These are phyloP conservation scores for Camelina neglecta DNA, from an alignment of 345 rosid species.

Conservation along the genomic window DNA sequence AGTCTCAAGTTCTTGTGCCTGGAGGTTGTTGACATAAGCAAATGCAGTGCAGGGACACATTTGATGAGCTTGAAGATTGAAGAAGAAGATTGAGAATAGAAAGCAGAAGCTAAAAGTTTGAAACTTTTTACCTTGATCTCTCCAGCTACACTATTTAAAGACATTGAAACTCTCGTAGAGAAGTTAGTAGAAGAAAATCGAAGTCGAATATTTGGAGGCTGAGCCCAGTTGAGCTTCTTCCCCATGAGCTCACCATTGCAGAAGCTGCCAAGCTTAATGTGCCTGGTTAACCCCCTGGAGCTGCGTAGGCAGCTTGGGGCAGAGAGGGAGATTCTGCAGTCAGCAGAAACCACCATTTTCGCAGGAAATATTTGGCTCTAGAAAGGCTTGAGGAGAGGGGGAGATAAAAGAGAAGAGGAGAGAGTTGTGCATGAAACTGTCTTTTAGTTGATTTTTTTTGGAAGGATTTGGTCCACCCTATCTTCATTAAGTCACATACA, in stretches of 20 bases:
- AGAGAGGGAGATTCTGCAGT: slow-evolving; percentile 65
- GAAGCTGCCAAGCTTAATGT: slow-evolving; percentile 51
- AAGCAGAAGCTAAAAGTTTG: background rate
- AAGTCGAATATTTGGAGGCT: slow-evolving; percentile 23
- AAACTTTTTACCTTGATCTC: slow-evolving; percentile 55
- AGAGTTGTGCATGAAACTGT: slow-evolving; percentile 45
- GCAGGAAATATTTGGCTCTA: slow-evolving; percentile 21
- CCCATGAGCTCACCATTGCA: slow-evolving; percentile 83
- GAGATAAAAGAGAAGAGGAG: slow-evolving; percentile 17
- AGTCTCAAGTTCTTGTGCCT: slow-evolving; percentile 72
- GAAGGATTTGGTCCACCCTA: slow-evolving; percentile 61
- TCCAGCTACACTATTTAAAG: slow-evolving; percentile 52
- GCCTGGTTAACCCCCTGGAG: slow-evolving; percentile 42
- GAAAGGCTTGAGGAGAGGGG: slow-evolving; percentile 23
- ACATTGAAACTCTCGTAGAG: slow-evolving; percentile 54
- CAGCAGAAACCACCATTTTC: slow-evolving; percentile 64
- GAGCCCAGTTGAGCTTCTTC: slow-evolving; percentile 52
- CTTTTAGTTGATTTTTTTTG: slow-evolving; percentile 49
- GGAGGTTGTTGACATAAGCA: slow-evolving; percentile 33
- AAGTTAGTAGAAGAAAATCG: slow-evolving; percentile 33
- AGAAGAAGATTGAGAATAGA: background rate
- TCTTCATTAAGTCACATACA: slow-evolving; percentile 69
- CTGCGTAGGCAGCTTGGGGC: slow-evolving; percentile 53
- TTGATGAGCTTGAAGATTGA: slow-evolving; percentile 15
- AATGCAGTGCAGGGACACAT: background rate